A percentile compares a stretch with the other conserved stretches of the same genome.
These are phyloP conservation scores for Pythium sukuiense DNA, from an alignment of 352 stramenopile species.

Conservation along the genomic window DNA sequence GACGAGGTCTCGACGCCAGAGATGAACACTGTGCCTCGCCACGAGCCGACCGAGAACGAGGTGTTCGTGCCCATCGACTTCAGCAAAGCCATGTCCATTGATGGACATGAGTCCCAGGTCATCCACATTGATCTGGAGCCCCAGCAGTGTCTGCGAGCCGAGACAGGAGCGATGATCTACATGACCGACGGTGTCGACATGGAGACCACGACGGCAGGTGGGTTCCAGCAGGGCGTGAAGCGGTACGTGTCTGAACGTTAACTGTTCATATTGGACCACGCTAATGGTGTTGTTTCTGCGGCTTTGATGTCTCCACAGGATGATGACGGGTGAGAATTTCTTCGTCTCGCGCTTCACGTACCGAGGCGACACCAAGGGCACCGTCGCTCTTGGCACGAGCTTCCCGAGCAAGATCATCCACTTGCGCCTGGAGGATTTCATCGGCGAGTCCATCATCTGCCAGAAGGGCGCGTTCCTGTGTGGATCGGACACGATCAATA, in stretches of 20 bases:
- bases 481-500: slow-evolving; percentile 89
- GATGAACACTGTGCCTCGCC: slow-evolving; percentile 22
- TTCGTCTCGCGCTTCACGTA: slow-evolving; percentile 80
- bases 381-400: slow-evolving; percentile 89
- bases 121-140: slow-evolving; percentile 85
- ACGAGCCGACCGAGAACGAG: slow-evolving; percentile 48
- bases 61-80: slow-evolving; percentile 84
- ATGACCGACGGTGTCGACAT: slow-evolving; percentile 94
- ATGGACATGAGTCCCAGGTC: slow-evolving; percentile 86
- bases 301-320: slow-evolving; percentile 24
- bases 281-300: no score
- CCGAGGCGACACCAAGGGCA: slow-evolving; percentile 54
- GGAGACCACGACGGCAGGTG: slow-evolving; percentile 91
- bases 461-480: slow-evolving; percentile 93
- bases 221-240: slow-evolving; percentile 84
- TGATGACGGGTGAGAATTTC: slow-evolving; percentile 83
- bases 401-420: slow-evolving; percentile 91
- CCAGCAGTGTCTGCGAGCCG: slow-evolving; percentile 90
- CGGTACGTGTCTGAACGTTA: slow-evolving; percentile 34
- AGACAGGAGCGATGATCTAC: slow-evolving; percentile 95
- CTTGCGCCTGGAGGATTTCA: slow-evolving; percentile 87
- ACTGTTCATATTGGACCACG: background rate
- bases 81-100: slow-evolving; percentile 68
- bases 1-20: slow-evolving; percentile 14
- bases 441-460: slow-evolving; percentile 84